A percentile compares a stretch with the other conserved stretches of the same genome.
These are phyloP conservation scores for Boletus bicolor DNA, from an alignment of 768 basidiomycete species.

Conservation along the genomic window DNA sequence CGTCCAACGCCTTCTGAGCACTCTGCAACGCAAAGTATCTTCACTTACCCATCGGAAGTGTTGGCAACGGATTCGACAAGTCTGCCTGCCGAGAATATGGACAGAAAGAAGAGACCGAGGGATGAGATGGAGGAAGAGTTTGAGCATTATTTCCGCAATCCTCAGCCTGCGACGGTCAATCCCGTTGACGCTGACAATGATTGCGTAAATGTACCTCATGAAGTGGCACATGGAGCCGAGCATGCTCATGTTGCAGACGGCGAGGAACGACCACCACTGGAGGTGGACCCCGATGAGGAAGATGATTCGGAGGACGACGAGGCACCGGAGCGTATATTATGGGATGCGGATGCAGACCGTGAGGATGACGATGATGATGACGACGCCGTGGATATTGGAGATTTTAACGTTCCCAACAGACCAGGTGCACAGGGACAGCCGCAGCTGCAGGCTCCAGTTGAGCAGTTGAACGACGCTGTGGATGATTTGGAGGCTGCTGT, in stretches of 20 bases:
- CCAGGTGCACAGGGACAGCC: conserved; percentile 23
- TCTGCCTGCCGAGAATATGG: conserved; percentile 26
- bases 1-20: conserved; percentile 16
- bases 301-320: conserved; percentile 42
- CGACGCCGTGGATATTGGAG: conserved; percentile 34
- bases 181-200: conserved; percentile 4
- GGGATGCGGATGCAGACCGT: conserved; percentile 37
- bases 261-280: conserved; percentile 4
- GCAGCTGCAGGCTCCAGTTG: conserved; percentile 16
- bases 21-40: conserved; percentile 36
- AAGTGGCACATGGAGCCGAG: conserved; percentile 1
- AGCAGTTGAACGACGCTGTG: conserved; percentile 32
- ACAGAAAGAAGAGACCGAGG: conserved; percentile 18
- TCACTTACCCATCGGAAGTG: conserved; percentile 50
- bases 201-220: not conserved
- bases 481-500: conserved; percentile 65
- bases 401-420: conserved; percentile 33
- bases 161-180: not conserved
- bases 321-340: conserved; percentile 34
- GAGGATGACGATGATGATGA: conserved; percentile 35
- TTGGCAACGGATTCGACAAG: conserved; percentile 37
- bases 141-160: conserved; percentile 28
- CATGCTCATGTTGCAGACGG: conserved; percentile 4
- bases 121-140: conserved; percentile 29
- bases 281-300: conserved; percentile 25